These are phyloP conservation scores for Thermomucor indicae-seudaticae DNA, from an alignment of 371 early-diverging fungal genomes.

Conservation along the genomic window DNA sequence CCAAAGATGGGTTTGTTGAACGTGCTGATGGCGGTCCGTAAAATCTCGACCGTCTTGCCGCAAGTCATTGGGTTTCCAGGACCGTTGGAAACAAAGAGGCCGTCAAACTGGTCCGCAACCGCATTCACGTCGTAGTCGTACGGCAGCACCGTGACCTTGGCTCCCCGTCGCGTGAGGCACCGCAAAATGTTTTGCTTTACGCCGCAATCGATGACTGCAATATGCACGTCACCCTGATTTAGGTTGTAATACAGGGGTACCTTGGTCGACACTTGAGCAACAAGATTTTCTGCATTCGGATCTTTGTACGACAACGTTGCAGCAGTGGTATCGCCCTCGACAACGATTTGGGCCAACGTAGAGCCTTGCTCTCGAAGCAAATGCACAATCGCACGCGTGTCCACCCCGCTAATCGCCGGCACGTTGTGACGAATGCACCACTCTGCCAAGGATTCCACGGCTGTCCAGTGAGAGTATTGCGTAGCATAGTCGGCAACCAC, in stretches of 20 bases:
- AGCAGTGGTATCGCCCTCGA: slow-evolving; percentile 44
- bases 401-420: slow-evolving; percentile 90
- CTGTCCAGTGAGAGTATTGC: slow-evolving; percentile 90
- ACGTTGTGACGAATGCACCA: slow-evolving; percentile 89
- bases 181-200: slow-evolving; percentile 93
- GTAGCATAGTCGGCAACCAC: slow-evolving; percentile 87
- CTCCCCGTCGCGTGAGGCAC: slow-evolving; percentile 74
- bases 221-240: slow-evolving; percentile 59
- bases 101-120: slow-evolving; percentile 68
- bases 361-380: slow-evolving; percentile 89
- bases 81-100: slow-evolving; percentile 91
- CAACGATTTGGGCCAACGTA: slow-evolving; percentile 72
- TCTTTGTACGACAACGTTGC: slow-evolving; percentile 46
- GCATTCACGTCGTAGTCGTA: slow-evolving; percentile 72
- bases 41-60: slow-evolving; percentile 61
- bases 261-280: slow-evolving; percentile 54
- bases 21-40: slow-evolving; percentile 57
- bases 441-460: slow-evolving; percentile 74
- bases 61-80: slow-evolving; percentile 84
- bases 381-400: slow-evolving; percentile 93
- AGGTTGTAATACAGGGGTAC: slow-evolving; percentile 68
- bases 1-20: slow-evolving; percentile 89
- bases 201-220: slow-evolving; percentile 86
- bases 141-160: slow-evolving; percentile 82
- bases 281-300: slow-evolving; percentile 68